Evolutionary conservation across 2,329 filamentous ascomycete genomes (phyloP).

Genomic region (Talaromyces albobiverticillius): DNA sequence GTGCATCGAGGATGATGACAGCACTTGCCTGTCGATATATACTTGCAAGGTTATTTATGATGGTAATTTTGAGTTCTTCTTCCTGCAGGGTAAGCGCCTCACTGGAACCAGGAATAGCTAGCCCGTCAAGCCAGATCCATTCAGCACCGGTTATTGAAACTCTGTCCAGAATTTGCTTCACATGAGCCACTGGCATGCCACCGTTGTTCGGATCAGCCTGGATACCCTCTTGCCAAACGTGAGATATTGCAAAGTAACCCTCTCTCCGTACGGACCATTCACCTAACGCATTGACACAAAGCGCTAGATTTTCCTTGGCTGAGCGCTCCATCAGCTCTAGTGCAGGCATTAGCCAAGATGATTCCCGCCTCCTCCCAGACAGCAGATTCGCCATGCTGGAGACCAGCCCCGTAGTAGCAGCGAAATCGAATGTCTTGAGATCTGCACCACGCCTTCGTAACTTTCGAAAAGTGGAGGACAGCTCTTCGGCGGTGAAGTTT

Average conservation of each 20-base stretch:
- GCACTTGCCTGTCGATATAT: neutral
- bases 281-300: neutral
- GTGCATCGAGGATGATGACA: constrained; percentile 2
- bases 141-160: neutral
- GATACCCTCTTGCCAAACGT: constrained; percentile 1
- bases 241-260: neutral
- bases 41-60: neutral
- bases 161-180: neutral
- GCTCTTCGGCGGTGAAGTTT: neutral
- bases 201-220: constrained; percentile 1
- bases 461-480: neutral
- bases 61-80: constrained; percentile 2
- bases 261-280: neutral
- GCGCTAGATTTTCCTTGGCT: neutral
- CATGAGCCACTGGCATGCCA: neutral
- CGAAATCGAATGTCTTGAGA: neutral
- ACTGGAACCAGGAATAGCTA: constrained; percentile 4
- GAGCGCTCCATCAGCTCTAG: neutral
- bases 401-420: neutral
- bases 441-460: neutral
- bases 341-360: neutral
- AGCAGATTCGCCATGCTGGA: neutral
- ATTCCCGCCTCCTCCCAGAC: neutral
- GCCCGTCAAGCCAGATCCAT: constrained; percentile 2
- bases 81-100: neutral